Percentiles rank a stretch among this genome's conserved stretches.
These are phyloP conservation scores for Globisporangium nodosum DNA, from an alignment of 352 stramenopile genomes.

Conservation along the genomic window DNA sequence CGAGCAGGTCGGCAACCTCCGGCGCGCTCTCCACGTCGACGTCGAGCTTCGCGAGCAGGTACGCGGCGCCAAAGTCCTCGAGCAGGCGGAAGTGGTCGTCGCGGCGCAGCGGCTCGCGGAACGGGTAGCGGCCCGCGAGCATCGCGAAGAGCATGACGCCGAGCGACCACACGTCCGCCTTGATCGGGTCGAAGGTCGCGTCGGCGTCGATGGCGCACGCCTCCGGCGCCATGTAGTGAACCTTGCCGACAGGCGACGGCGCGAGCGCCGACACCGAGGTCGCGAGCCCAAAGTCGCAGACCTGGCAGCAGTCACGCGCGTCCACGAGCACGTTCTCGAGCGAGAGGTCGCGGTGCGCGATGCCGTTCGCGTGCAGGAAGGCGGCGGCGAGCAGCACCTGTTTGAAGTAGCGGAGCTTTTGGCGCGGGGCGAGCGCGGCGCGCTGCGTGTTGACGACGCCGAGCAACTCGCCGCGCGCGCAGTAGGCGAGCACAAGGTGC, in stretches of 20 bases:
- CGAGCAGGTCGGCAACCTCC: constrained; percentile 43
- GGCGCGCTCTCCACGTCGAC: constrained; percentile 38
- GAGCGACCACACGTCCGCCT: constrained; percentile 81
- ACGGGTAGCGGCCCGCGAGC: constrained; percentile 59
- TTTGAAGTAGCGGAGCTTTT: constrained; percentile 53
- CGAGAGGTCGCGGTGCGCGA: constrained; percentile 78
- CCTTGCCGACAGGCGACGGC: constrained; percentile 58
- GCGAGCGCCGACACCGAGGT: constrained; percentile 22
- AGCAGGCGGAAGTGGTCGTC: constrained; percentile 60
- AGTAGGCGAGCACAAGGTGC: constrained; percentile 70
- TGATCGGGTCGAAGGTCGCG: constrained; percentile 51
- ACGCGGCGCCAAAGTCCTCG: constrained; percentile 49
- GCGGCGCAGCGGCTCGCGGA: constrained; percentile 39
- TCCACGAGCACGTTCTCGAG: constrained; percentile 82
- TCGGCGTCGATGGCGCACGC: constrained; percentile 17
- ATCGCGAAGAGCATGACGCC: constrained; percentile 83
- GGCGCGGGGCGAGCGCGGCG: constrained; percentile 18
- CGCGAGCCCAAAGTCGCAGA: constrained; percentile 79
- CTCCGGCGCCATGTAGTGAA: constrained; percentile 80
- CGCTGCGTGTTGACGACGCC: constrained; percentile 55
- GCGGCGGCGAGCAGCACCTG: constrained; percentile 56
- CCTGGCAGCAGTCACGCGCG: constrained; percentile 54
- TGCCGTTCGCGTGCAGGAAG: constrained; percentile 70
- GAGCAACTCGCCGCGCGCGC: constrained; percentile 60
- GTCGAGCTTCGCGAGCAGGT: constrained; percentile 61